Evolutionary conservation across 2,329 filamentous ascomycete species (phyloP).

Genomic region (Parafenestella ontariensis): DNA sequence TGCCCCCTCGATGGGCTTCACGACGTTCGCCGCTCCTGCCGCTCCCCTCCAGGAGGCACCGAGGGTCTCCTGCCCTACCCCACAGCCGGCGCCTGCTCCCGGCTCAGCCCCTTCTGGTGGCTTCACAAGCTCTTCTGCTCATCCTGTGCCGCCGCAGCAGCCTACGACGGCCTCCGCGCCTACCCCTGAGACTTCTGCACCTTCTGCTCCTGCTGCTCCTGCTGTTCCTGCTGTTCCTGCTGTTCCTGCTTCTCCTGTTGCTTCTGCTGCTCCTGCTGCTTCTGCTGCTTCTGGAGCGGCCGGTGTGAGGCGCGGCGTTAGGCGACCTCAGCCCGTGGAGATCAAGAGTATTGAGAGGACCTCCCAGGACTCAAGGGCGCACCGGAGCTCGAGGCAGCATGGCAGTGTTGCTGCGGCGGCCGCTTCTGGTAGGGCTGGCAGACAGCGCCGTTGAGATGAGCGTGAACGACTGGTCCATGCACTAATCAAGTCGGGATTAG

Average conservation of each 20-base stretch:
- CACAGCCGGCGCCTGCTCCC: not conserved
- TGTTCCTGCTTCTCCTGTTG: too few relatives aligned
- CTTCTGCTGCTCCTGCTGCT: too few relatives aligned
- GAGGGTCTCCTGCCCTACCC: not conserved
- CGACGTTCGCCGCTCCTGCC: not conserved
- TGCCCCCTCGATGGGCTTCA: not conserved
- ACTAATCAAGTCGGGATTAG: not conserved
- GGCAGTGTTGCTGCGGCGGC: not conserved
- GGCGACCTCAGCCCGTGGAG: too few relatives aligned
- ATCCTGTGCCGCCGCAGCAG: not conserved
- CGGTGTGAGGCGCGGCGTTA: too few relatives aligned
- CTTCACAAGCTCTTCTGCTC: not conserved
- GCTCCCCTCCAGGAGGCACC: not conserved
- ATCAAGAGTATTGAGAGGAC: not conserved
- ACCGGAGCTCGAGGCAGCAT: not conserved
- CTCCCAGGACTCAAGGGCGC: slow-evolving; percentile 1
- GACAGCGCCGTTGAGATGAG: not conserved
- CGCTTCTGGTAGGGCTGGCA: not conserved
- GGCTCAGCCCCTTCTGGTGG: not conserved
- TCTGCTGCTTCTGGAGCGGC: too few relatives aligned
- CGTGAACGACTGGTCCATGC: not conserved
- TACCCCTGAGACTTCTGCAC: not conserved
- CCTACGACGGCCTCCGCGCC: not conserved
- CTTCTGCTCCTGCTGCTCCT: not conserved
- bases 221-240: too few relatives aligned